Conservation (phyloP, 1,284 basidiomycete species). For the Naganishia sp. region DNA sequence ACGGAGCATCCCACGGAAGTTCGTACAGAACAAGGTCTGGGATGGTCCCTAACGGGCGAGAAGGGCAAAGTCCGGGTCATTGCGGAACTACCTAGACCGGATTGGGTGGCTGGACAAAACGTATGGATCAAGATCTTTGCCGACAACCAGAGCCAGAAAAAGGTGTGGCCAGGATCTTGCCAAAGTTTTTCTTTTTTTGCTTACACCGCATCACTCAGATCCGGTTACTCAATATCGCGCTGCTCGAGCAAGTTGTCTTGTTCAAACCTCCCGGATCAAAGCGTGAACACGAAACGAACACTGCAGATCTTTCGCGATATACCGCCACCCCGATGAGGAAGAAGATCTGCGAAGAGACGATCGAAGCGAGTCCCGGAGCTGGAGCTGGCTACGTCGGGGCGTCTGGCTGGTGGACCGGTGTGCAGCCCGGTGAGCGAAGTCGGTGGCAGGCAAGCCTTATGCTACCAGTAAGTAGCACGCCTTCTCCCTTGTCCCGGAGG, state of each 20-base stretch:
- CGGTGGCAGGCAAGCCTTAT: slow-evolving; percentile 63
- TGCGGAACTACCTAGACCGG: slow-evolving; percentile 70
- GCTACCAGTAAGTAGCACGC: slow-evolving; percentile 66
- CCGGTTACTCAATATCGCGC: slow-evolving; percentile 66
- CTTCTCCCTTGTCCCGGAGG: not conserved
- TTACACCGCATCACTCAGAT: slow-evolving; percentile 50
- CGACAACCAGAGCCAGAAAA: slow-evolving; percentile 71
- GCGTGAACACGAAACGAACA: not conserved
- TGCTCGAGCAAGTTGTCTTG: slow-evolving; percentile 65
- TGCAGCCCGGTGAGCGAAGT: slow-evolving; percentile 63
- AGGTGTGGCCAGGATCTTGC: slow-evolving; percentile 43
- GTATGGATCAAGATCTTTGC: slow-evolving; percentile 72
- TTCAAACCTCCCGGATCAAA: slow-evolving; percentile 20
- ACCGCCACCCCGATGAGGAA: slow-evolving; percentile 55
- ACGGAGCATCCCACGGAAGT: slow-evolving; percentile 66
- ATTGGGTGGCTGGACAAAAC: slow-evolving; percentile 84
- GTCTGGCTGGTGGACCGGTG: slow-evolving; percentile 84
- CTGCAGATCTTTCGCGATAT: slow-evolving; percentile 27
- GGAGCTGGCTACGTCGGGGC: slow-evolving; percentile 55
- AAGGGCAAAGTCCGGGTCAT: slow-evolving; percentile 70
- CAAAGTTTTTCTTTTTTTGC: slow-evolving; percentile 8
- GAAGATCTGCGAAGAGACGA: slow-evolving; percentile 64
- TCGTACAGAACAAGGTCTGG: slow-evolving; percentile 62
- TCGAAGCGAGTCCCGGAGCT: slow-evolving; percentile 68
- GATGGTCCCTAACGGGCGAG: slow-evolving; percentile 63